Base-by-base conservation (phyloP, 2,329 filamentous ascomycete genomes). In the Diaporthe caulivora region DNA sequence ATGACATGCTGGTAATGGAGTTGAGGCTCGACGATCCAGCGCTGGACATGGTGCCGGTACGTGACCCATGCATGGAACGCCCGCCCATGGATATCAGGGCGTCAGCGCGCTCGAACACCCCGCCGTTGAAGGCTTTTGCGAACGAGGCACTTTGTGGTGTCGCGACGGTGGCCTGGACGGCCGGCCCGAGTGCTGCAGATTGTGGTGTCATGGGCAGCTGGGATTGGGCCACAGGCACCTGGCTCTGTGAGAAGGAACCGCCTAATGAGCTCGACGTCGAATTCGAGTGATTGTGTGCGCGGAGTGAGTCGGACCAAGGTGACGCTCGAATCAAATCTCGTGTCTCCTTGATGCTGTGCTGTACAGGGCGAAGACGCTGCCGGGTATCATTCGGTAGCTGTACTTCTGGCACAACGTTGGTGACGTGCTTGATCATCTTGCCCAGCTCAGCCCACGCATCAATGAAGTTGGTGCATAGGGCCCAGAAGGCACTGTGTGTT, bases 151-250 rank as follows among this genome's bases (percentile, higher is more conserved):
- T 89, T 79, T 90, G 87, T 13, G 91, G 91, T 0, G 91, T 94
- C 3, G 89, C 94, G 15, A 98, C 92, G 0, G 95, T 98, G 1
- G 95, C 95, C 82, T 97, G 95, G 71, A 95, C 94, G 26, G 95
- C 95, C 8, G 95, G 95, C 0, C 95, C 96, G 7, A 98, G 87
- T 1, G 95, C 95, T 21, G 95, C 95, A 78, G 94, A 97, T 75
- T 98, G 89, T 10, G 96, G 95, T 1, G 95, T 98, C 79, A 97
- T 95, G 11, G 95, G 95, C 49, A 95, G 77, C 69, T 84, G 83
- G 4, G 71, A 68, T 24, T 73, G 71, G 47, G 24, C 34, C 5
- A n/a, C 51, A 42, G 51, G 53, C 49, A 80, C 75, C 5, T 71
- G 70, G 67, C 78, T 72, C 31, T 75, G 76, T 40, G 72, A 65